Conservation (phyloP, 2,329 filamentous ascomycete genomes). For the Periconia digitata region DNA sequence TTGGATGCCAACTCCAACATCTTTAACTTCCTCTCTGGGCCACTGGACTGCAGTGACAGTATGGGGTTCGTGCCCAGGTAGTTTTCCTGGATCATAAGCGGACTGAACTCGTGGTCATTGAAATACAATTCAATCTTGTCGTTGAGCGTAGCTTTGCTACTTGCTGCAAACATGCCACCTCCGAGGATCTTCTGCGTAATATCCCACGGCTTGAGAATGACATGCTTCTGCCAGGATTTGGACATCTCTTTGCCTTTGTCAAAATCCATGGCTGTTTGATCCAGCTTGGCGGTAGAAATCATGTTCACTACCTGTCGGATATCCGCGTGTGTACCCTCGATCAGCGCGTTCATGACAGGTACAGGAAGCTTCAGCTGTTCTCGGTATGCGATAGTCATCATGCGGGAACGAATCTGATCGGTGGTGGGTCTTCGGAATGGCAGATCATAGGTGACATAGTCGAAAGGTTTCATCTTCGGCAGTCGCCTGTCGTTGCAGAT, state of each 20-base stretch:
- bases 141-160: constrained; percentile 84
- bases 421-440: constrained; percentile 86
- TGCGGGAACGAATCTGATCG: constrained; percentile 85
- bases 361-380: constrained; percentile 85
- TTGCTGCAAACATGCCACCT: constrained; percentile 79
- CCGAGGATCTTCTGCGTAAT: constrained; percentile 92
- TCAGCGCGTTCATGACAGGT: constrained; percentile 85
- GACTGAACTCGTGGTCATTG: constrained; percentile 98
- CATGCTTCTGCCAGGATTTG: constrained; percentile 97
- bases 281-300: constrained; percentile 90
- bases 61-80: constrained; percentile 84
- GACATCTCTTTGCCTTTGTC: constrained; percentile 91
- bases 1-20: constrained; percentile 82
- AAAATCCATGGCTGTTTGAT: constrained; percentile 76
- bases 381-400: constrained; percentile 92
- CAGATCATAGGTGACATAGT: constrained; percentile 80
- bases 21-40: constrained; percentile 74
- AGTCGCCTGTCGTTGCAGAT: constrained; percentile 94
- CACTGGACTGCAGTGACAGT: constrained; percentile 61
- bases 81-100: constrained; percentile 97
- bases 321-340: constrained; percentile 93
- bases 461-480: constrained; percentile 98
- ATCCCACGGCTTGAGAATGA: constrained; percentile 96
- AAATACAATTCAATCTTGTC: constrained; percentile 99
- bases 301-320: constrained; percentile 99